phyloP scores from a whole-genome alignment of 1,139 yeast genomes.

The Kurtzmaniella quercitrusa region DNA sequence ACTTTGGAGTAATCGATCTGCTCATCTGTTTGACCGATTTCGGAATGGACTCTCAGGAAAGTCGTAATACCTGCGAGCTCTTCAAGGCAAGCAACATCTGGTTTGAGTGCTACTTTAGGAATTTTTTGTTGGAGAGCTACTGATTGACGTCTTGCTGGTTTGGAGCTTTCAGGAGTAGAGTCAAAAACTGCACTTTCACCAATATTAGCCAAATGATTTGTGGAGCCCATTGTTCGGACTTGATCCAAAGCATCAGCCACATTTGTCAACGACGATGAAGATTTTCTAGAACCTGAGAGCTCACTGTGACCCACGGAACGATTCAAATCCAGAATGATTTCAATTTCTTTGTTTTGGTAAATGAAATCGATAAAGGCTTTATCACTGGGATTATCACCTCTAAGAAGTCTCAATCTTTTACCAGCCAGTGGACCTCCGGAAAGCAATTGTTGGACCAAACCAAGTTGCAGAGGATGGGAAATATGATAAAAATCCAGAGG shows the following conservation, averaged over 20 bases:
- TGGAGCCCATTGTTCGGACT: slow-evolving; percentile 20
- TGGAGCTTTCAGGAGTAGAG: not conserved
- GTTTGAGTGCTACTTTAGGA: slow-evolving; percentile 34
- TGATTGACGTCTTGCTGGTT: slow-evolving; percentile 21
- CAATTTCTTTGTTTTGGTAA: slow-evolving; percentile 34
- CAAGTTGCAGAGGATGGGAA: slow-evolving; percentile 22
- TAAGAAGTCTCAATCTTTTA: slow-evolving; percentile 28
- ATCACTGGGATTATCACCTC: slow-evolving; percentile 23
- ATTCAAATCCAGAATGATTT: slow-evolving; percentile 35
- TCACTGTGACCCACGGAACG: slow-evolving; percentile 34
- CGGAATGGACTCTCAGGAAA: slow-evolving; percentile 7
- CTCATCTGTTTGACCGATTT: slow-evolving; percentile 5
- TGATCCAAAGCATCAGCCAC: slow-evolving; percentile 23
- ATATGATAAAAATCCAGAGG: slow-evolving; percentile 35
- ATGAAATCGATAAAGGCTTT: slow-evolving; percentile 28
- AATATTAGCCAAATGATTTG: slow-evolving; percentile 12
- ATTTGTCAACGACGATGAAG: slow-evolving; percentile 35
- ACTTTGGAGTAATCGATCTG: slow-evolving; percentile 18
- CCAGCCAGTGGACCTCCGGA: slow-evolving; percentile 17
- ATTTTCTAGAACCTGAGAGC: slow-evolving; percentile 28
- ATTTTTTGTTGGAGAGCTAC: slow-evolving; percentile 21
- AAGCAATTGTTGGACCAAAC: slow-evolving; percentile 20
- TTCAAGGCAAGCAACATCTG: slow-evolving; percentile 17
- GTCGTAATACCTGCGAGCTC: slow-evolving; percentile 8
- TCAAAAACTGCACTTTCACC: not conserved